These are phyloP conservation scores for Sugiyamaella paludigena DNA, from an alignment of 1,139 yeast species.

Conservation along the genomic window DNA sequence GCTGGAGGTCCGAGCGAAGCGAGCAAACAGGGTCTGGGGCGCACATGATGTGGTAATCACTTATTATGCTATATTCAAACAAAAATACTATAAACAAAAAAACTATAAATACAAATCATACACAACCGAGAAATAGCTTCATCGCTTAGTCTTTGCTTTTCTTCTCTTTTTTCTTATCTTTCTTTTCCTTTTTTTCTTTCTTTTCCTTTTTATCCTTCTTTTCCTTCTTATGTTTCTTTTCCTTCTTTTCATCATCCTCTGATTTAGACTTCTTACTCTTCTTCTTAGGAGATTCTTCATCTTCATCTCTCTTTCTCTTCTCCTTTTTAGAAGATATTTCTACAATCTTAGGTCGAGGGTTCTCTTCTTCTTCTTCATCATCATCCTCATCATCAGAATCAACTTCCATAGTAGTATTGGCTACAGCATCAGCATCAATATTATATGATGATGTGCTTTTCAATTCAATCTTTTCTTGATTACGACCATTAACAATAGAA, in stretches of 20 bases:
- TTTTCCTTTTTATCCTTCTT: constrained; percentile 26
- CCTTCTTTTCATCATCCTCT: constrained; percentile 23
- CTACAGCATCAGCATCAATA: constrained; percentile 53
- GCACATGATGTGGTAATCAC: not conserved
- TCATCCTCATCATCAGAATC: constrained; percentile 29
- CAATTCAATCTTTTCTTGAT: constrained; percentile 70
- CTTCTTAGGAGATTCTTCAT: constrained; percentile 21
- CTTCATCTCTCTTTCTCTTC: constrained; percentile 27
- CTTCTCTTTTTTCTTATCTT: constrained; percentile 27
- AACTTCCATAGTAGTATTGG: constrained; percentile 20
- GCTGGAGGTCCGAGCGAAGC: too few species aligned
- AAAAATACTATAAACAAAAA: constrained; percentile 11
- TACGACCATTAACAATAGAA: constrained; percentile 36
- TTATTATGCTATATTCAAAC: constrained; percentile 14
- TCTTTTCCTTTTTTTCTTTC: constrained; percentile 27
- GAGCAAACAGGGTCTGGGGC: constrained; percentile 8
- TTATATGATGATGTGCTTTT: constrained; percentile 85
- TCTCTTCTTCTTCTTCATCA: constrained; percentile 29
- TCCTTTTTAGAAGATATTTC: constrained; percentile 27
- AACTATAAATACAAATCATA: constrained; percentile 18
- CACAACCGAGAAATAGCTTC: constrained; percentile 16
- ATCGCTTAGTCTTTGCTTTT: constrained; percentile 25
- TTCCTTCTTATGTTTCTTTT: constrained; percentile 27
- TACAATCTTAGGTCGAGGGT: constrained; percentile 25
- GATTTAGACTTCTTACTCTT: constrained; percentile 30